Evolutionary conservation across 208 protist species (phyloP).

Genomic region (Strigomonas culicis): DNA sequence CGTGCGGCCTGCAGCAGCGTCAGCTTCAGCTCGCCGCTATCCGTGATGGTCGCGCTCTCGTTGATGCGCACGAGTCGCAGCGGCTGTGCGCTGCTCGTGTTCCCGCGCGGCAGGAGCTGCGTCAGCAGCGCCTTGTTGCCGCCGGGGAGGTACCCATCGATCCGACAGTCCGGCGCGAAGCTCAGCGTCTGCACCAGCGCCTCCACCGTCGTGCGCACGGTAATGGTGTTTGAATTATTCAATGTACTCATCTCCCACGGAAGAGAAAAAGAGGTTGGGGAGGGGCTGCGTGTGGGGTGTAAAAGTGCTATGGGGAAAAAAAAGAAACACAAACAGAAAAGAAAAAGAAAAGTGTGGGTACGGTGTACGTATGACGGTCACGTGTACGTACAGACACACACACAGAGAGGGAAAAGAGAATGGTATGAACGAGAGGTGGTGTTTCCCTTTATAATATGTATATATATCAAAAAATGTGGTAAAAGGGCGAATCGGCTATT

Average conservation of each 20-base stretch:
- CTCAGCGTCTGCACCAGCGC: constrained; percentile 39
- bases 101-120: constrained; percentile 5
- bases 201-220: constrained; percentile 43
- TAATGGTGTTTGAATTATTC: constrained; percentile 10
- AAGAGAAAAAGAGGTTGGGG: constrained; percentile 15
- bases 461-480: too few relatives aligned
- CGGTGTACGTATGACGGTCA: too few relatives aligned
- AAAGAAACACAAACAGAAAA: constrained; percentile 13
- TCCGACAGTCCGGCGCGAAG: constrained; percentile 62
- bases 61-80: constrained; percentile 54
- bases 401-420: too few relatives aligned
- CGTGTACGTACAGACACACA: too few relatives aligned
- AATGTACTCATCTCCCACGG: constrained; percentile 9
- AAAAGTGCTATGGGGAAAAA: background rate
- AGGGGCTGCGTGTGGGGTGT: background rate
- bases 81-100: too few relatives aligned
- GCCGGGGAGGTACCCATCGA: constrained; percentile 33
- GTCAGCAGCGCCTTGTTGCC: constrained; percentile 25
- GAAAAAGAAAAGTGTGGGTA: constrained; percentile 2
- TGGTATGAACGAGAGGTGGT: too few relatives aligned
- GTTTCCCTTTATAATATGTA: too few relatives aligned
- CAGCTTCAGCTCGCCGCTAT: constrained; percentile 57
- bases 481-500: too few relatives aligned
- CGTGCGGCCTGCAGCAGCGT: constrained; percentile 20
- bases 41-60: constrained; percentile 27